Base-by-base conservation (phyloP, 1,284 basidiomycete genomes). In the Apiotrichum sp. region DNA sequence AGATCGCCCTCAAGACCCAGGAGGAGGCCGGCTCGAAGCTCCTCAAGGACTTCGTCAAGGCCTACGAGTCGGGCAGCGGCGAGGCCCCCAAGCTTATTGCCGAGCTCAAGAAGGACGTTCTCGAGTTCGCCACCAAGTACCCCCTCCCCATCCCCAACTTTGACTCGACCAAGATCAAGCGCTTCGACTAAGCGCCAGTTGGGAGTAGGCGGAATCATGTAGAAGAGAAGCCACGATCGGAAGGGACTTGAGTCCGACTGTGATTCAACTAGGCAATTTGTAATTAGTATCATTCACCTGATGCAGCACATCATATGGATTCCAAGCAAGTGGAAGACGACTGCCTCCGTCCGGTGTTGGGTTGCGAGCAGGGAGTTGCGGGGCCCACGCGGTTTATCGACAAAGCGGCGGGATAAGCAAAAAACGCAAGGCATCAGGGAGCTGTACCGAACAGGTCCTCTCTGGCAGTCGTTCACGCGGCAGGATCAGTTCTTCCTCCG, bases 21-120 rank as follows among this genome's bases (percentile, higher is more conserved):
- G 89, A 93, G 78, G 92, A 95, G 79, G 89, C 93, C 39, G 93
- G 93, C 51, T 84, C 84, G 62, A 98, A 97, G 83, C 80, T 96
- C 62, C 83, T 99, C 62, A 93, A 93, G 81, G 95, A 98, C 82
- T 98, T 98, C 71, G 84, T 93, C 65, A 84, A 86, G 61, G 86
- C 86, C 44, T 92, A 90, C 47, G 86, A 86, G 36, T 80, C 79
- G 32, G 82, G 84, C 62, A 81, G 83, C 64, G 87, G 88, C 73
- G 81, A 84, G 63, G 88, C 89, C 35, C 82, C 81, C 53, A 77
- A 82, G 70, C 68, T 72, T 48, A 66, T 78, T 53, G 68, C 64
- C 31, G 63, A 76, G 59, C 59, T 61, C 54, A 61, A 58, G 56
- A 46, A 61, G 56, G 59, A 61, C 45, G 59, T 81, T 69, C 79